Evolutionary conservation across 345 rosid genomes (phyloP).

Genomic region (Euclidium syriacum): DNA sequence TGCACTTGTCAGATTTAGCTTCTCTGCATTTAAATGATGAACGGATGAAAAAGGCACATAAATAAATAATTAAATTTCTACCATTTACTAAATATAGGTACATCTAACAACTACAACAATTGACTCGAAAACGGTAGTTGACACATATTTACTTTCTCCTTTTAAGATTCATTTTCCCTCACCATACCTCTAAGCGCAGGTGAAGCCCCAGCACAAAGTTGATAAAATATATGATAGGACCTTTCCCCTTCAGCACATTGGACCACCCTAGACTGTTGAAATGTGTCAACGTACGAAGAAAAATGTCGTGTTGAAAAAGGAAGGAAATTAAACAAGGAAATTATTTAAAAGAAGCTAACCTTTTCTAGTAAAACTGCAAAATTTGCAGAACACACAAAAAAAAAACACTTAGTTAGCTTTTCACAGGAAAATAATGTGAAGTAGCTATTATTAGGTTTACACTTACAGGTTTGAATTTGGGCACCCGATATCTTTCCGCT

Average conservation of each 20-base stretch:
- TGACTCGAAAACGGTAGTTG: background rate
- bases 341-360: slow-evolving; percentile 48
- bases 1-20: slow-evolving; percentile 70
- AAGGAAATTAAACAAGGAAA: slow-evolving; percentile 16
- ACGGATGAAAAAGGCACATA: background rate
- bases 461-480: slow-evolving; percentile 95
- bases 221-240: slow-evolving; percentile 98
- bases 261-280: slow-evolving; percentile 96
- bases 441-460: background rate
- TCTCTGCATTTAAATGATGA: slow-evolving; percentile 47
- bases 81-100: background rate
- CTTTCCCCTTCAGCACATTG: slow-evolving; percentile 96
- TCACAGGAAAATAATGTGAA: slow-evolving; percentile 2
- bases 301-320: slow-evolving; percentile 15
- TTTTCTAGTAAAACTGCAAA: slow-evolving; percentile 91
- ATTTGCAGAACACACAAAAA: slow-evolving; percentile 26
- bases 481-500: slow-evolving; percentile 99
- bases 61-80: background rate
- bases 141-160: background rate
- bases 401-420: slow-evolving; percentile 34
- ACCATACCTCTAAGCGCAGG: slow-evolving; percentile 60
- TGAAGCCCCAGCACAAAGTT: slow-evolving; percentile 96
- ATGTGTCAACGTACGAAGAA: slow-evolving; percentile 14
- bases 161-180: slow-evolving; percentile 6
- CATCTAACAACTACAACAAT: background rate